Evolutionary conservation across 345 rosid genomes (phyloP).

Genomic region (Gossypium australe): DNA sequence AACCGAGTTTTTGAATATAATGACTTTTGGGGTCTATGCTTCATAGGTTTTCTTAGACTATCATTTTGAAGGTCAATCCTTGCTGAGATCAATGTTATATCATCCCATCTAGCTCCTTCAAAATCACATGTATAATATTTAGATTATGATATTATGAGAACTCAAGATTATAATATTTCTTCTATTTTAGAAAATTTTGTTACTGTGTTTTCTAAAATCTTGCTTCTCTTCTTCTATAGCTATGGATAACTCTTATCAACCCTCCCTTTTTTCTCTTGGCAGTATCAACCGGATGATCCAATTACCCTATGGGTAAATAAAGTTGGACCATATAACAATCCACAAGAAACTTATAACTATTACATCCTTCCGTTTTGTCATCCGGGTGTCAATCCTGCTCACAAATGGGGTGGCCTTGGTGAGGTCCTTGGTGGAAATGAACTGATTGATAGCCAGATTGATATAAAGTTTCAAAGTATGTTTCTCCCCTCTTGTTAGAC

Average conservation of each 20-base stretch:
- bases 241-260: background rate
- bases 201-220: background rate
- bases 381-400: constrained; percentile 51
- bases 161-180: background rate
- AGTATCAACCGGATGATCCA: constrained; percentile 76
- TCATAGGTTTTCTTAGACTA: background rate
- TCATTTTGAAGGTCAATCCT: background rate
- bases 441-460: constrained; percentile 87
- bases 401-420: constrained; percentile 99
- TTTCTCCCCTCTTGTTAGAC: background rate
- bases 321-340: constrained; percentile 98
- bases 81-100: background rate
- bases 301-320: constrained; percentile 98
- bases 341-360: constrained; percentile 98
- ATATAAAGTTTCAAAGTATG: constrained; percentile 76
- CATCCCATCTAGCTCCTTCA: background rate
- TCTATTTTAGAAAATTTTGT: no score
- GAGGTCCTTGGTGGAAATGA: constrained; percentile 99
- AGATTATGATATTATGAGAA: background rate
- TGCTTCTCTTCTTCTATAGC: background rate
- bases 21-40: background rate
- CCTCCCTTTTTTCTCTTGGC: constrained; percentile 21
- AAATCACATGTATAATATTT: background rate
- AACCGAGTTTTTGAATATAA: background rate
- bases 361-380: constrained; percentile 97